These are phyloP conservation scores for Brassica nigra DNA, from an alignment of 345 rosid species.

Conservation along the genomic window DNA sequence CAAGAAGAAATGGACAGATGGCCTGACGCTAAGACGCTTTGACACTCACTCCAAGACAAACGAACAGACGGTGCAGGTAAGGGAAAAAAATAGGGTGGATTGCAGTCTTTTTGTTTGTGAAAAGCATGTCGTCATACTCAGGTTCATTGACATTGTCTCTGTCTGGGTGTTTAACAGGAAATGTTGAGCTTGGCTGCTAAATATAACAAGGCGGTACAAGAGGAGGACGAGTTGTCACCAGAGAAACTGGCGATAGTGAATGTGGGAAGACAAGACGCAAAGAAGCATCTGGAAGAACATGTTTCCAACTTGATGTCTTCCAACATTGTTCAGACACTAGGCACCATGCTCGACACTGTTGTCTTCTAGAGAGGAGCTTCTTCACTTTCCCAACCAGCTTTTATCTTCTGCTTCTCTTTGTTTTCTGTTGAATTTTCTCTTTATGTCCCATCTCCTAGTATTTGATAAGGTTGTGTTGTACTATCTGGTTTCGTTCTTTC, in stretches of 20 bases:
- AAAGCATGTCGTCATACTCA: not conserved
- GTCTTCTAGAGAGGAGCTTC: conserved; percentile 55
- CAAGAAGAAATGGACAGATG: conserved; percentile 99
- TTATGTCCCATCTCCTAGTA: conserved; percentile 8
- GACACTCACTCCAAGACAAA: conserved; percentile 93
- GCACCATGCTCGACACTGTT: conserved; percentile 97
- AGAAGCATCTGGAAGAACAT: conserved; percentile 97
- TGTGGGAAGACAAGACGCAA: conserved; percentile 97
- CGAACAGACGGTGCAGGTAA: conserved; percentile 92
- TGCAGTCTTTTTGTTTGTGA: not conserved
- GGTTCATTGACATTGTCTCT: conserved; percentile 12
- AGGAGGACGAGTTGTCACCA: conserved; percentile 92
- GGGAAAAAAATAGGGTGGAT: not conserved
- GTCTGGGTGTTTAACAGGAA: conserved; percentile 57
- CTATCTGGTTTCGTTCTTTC: conserved; percentile 12
- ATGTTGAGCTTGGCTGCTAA: conserved; percentile 80
- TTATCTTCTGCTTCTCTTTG: conserved; percentile 5
- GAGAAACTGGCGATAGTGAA: conserved; percentile 93
- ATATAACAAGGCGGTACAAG: conserved; percentile 97
- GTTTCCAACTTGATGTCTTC: conserved; percentile 97
- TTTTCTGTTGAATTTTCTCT: conserved; percentile 2
- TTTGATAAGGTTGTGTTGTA: conserved; percentile 19
- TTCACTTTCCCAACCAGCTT: conserved; percentile 7
- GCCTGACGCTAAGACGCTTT: conserved; percentile 79
- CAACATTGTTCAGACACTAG: conserved; percentile 93